These are phyloP conservation scores for Hyphopichia wangnamkhiaoensis DNA, from an alignment of 1,139 yeast species.

Conservation along the genomic window DNA sequence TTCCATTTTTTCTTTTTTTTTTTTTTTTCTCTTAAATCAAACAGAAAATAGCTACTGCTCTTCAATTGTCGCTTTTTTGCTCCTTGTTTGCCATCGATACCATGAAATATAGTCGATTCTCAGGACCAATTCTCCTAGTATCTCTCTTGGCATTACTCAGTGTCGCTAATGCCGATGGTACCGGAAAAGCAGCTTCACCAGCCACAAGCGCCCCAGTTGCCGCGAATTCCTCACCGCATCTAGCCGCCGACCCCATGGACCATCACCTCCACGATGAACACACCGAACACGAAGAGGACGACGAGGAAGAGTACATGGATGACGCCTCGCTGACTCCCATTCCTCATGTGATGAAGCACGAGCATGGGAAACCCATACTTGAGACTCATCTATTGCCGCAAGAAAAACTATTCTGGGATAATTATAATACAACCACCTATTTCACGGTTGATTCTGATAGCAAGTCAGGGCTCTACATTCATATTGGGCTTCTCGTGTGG, in stretches of 20 bases:
- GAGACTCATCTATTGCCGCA: constrained; percentile 68
- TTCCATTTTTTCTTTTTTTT: neutral
- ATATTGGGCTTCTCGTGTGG: constrained; percentile 46
- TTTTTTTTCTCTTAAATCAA: too few species aligned
- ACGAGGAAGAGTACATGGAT: neutral
- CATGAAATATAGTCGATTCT: too few species aligned
- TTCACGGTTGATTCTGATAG: constrained; percentile 56
- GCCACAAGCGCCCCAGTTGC: neutral
- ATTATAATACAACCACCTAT: constrained; percentile 78
- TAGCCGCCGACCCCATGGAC: neutral
- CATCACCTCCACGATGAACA: neutral
- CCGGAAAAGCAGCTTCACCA: too few species aligned
- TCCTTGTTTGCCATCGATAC: too few species aligned
- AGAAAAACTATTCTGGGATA: constrained; percentile 77
- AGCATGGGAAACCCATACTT: constrained; percentile 78
- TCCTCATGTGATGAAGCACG: constrained; percentile 54
- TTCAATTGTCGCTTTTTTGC: neutral
- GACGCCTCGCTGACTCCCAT: constrained; percentile 28
- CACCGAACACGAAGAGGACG: neutral
- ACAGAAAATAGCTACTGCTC: neutral
- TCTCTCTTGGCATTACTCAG: too few species aligned
- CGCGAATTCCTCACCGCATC: neutral
- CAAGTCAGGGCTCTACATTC: constrained; percentile 57
- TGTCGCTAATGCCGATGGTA: too few species aligned
- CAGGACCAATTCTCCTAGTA: too few species aligned